Base-by-base conservation (phyloP, 257 asterid species). In the Knoxia roxburghii region DNA sequence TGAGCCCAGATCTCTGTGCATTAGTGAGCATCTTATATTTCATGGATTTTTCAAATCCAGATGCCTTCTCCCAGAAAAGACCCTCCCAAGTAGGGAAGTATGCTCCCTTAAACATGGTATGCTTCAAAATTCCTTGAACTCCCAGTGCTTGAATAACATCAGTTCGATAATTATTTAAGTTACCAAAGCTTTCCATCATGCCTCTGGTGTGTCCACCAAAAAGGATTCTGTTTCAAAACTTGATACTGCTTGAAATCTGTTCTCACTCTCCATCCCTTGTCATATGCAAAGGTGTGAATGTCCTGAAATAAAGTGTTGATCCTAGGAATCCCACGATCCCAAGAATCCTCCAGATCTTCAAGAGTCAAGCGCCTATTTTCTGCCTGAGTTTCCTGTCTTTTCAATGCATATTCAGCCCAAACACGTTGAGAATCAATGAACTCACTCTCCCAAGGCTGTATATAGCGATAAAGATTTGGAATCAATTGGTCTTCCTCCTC, bases 201-300 rank as follows among this genome's bases (percentile, higher is more conserved):
- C 79, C 99, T 90, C 86, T 94, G 99, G 80, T 94, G 99, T 15
- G 97, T 94, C 99, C 97, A 94, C 99, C 99, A 94, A 81, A 94
- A 94, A 2, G 99, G 99, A 79, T 94, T 94, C 76, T 94, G 99
- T 75, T 94, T 94, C 79, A 94, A 86, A 73, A 94, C 99, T 82
- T 94, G 99, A 82, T 90, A 94, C 75, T 94, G 99, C 77, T 94
- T 94, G 79, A 94, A 90, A 77, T 94, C 97, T 60, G 99, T 94
- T 68, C 99, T 83, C 58, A 94, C 99, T 70, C 99, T 82, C 97
- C 99, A 94, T 41, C 99, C 99, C 83, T 94, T 94, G 81, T 94
- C 99, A 71, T 94, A 94, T 46, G 99, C 99, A 77, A 94, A 96
- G 65, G 99, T 94, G 78, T 94, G 99, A 7, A 97, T 85, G 49